phyloP scores from a whole-genome alignment of 2,329 filamentous ascomycete genomes.

The Ceratocystis papillata region DNA sequence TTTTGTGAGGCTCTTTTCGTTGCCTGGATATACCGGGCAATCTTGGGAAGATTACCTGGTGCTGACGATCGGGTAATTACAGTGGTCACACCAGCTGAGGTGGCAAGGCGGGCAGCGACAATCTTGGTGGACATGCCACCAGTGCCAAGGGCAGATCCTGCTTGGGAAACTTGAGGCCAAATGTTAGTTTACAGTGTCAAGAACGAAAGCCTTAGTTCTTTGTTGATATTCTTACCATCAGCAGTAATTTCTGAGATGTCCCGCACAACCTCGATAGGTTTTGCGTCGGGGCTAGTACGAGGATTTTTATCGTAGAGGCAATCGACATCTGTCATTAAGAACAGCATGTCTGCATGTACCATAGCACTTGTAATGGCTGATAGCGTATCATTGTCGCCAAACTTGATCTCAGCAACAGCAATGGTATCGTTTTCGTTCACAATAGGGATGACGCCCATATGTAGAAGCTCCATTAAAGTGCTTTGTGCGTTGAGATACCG shows the following conservation, averaged over 20 bases:
- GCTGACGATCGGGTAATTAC: slow-evolving; percentile 91
- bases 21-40: slow-evolving; percentile 70
- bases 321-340: slow-evolving; percentile 98
- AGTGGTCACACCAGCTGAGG: slow-evolving; percentile 87
- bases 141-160: slow-evolving; percentile 79
- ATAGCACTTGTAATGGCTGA: slow-evolving; percentile 94
- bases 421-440: slow-evolving; percentile 98
- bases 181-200: slow-evolving; percentile 25
- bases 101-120: slow-evolving; percentile 80
- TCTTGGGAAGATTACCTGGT: slow-evolving; percentile 80
- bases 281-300: slow-evolving; percentile 69
- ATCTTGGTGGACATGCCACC: slow-evolving; percentile 98
- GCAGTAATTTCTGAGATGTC: slow-evolving; percentile 74
- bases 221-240: slow-evolving; percentile 47
- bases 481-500: slow-evolving; percentile 96
- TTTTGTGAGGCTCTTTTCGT: slow-evolving; percentile 28
- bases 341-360: slow-evolving; percentile 92
- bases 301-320: slow-evolving; percentile 96
- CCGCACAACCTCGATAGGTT: slow-evolving; percentile 82
- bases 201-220: not conserved
- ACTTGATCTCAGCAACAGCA: slow-evolving; percentile 96
- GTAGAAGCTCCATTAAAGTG: slow-evolving; percentile 77
- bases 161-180: slow-evolving; percentile 57
- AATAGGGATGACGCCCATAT: slow-evolving; percentile 94
- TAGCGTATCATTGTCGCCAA: slow-evolving; percentile 95